Evolutionary conservation across 192 early-diverging fungal genomes (phyloP), one percentile per base, ranked within the genome.

Genomic region (Coemansia erecta): DNA sequence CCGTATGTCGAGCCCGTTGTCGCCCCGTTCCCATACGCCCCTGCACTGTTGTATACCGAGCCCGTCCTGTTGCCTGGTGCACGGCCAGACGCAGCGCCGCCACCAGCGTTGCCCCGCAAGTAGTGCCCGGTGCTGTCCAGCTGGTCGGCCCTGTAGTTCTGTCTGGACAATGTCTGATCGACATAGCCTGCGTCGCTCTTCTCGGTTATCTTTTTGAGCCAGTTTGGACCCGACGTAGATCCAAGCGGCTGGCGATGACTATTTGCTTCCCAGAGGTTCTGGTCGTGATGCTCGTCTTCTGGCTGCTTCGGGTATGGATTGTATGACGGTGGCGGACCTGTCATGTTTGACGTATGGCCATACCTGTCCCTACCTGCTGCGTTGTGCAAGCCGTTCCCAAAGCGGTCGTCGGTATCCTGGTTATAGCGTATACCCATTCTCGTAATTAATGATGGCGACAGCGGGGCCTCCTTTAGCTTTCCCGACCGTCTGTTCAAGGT

Each of bases 391-490:
- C 26, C 49, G 49, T 17, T 51, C 14, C 49, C 49, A 51, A 28
- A 26, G 14, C 24, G 49, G 26, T 9, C 35, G n/a, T 54, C 53
- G 13, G 35, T 41, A 54, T 54, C 53, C 10, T 35, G 53, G 37
- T 24, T 13, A 14, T 42, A 35, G 24, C 21, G 45, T 47, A 50
- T 23, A 31, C n/a, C 72, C 69, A 78, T 72, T 24, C 40, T 53
- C 10, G 75, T 64, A 53, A 78, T 64, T 42, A 72, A 70, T 22
- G 75, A 78, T 12, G 75, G 75, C 18, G 75, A 78, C 61, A 78
- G 68, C 39, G 75, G 69, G 17, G 65, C 55, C 57, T 70, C 69
- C 70, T 72, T 68, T 62, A 78, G 59, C 48, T 78, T 70, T 15
- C 60, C 58, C 9, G 75, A 70, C 8, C 75, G 65, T 46, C 41